Conservation (phyloP, 805 yeast genomes). For the Lipomyces orientalis region DNA sequence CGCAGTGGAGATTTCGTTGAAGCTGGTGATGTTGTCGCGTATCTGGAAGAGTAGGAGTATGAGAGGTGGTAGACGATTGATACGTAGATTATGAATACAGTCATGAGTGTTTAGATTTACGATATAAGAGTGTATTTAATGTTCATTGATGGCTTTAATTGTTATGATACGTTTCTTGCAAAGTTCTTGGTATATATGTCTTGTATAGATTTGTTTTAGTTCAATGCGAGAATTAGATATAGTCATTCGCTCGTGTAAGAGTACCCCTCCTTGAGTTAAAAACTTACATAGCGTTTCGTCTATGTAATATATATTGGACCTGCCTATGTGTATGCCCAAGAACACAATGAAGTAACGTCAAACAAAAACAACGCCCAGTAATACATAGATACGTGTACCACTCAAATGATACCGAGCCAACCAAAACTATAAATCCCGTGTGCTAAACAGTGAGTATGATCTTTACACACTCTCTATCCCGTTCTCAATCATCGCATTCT, state of each 20-base stretch:
- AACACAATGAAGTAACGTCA: background rate
- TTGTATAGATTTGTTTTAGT: no score
- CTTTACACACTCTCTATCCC: background rate
- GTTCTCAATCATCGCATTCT: background rate
- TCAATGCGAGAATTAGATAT: no score
- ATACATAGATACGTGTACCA: background rate
- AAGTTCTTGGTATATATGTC: no score
- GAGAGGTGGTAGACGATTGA: background rate
- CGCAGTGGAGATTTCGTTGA: conserved; percentile 95
- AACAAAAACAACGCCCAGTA: background rate
- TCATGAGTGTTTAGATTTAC: no score
- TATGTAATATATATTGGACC: background rate
- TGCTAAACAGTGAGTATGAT: background rate
- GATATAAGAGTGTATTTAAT: no score
- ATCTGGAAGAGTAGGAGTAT: conserved; percentile 47
- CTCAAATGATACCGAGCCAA: background rate
- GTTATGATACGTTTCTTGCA: no score
- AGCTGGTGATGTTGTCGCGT: conserved; percentile 93
- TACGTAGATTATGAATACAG: no score
- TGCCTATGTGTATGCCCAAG: background rate
- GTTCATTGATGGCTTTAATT: no score
- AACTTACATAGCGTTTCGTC: background rate
- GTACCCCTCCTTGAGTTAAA: background rate
- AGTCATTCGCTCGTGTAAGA: no score
- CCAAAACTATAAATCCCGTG: background rate